Evolutionary conservation across 208 protist genomes (phyloP), one percentile per base, ranked within the genome.

Genomic region (Trichomonas vaginalis): DNA sequence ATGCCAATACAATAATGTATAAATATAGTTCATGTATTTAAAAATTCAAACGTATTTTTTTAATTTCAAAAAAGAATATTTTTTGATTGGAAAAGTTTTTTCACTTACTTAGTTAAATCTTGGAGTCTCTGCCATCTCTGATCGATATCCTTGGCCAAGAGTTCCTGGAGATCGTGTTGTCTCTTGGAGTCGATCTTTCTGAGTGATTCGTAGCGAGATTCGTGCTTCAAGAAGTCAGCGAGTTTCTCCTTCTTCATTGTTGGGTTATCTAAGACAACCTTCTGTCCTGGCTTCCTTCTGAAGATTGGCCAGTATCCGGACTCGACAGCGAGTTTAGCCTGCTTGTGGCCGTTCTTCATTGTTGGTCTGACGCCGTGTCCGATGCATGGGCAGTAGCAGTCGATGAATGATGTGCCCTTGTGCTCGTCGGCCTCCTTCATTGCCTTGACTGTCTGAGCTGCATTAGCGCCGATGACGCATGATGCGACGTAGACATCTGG

Each of bases 361-460:
- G 6, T 10, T 80, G 62, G 62, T 35, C 32, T 12, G n/a, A 86
- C 10, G 3, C 79, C 79, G 35, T 45, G 23, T 6, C 35, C 79
- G 42, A 98, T 97, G 86, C 97, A 98, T 12, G 97, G 97, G 39
- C 97, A 95, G 79, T 97, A 98, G 80, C 49, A 70, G 45, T 96
- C 80, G n/a, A 97, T 17, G 56, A 97, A 61, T 40, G 96, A 97
- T 35, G 97, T 96, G 9, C 97, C 97, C n/a, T 45, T 27, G 49
- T 96, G 98, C 35, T 47, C 35, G n/a, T 97, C 97, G 32, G 97
- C 97, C 83, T 98, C 97, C n/a, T 61, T 90, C 51, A 98, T 47
- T 17, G 97, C 97, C 1, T 87, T 47, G 32, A 98, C 21, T 40
- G 95, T 79, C 39, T 98, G 97, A 8, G 47, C 32, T 1, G 15